These are phyloP conservation scores for Eimeria falciformis DNA, from an alignment of 169 alveolate genomes.

Conservation along the genomic window DNA sequence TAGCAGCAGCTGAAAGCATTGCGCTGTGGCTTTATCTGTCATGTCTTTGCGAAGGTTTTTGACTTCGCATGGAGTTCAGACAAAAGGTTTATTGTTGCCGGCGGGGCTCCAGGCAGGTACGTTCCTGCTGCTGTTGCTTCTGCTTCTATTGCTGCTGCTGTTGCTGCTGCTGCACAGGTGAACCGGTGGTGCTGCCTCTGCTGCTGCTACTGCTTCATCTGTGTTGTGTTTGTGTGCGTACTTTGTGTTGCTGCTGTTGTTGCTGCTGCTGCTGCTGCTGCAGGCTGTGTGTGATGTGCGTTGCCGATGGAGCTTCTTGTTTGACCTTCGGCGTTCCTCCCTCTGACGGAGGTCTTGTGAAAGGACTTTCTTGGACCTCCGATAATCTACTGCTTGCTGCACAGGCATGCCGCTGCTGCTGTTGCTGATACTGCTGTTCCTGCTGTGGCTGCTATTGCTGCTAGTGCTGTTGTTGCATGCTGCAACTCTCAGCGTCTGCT, in stretches of 20 bases:
- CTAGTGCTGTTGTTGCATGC: not conserved
- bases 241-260: not conserved
- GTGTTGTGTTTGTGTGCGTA: not conserved
- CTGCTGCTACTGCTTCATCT: not conserved
- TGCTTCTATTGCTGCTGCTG: not conserved
- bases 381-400: slow-evolving; percentile 2
- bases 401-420: not conserved
- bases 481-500: not conserved
- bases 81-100: slow-evolving; percentile 36
- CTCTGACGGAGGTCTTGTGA: not conserved
- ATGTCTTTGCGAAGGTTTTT: not conserved
- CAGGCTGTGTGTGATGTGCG: not conserved
- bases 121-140: slow-evolving; percentile 38
- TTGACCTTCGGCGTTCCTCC: not conserved
- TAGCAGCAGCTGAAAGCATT: slow-evolving; percentile 5
- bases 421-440: not conserved
- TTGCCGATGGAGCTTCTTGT: not conserved
- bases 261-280: not conserved
- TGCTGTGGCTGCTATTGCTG: not conserved
- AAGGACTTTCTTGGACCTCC: not conserved
- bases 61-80: slow-evolving; percentile 38
- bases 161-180: slow-evolving; percentile 3
- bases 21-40: not conserved
- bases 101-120: slow-evolving; percentile 22
- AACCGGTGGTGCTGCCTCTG: not conserved